Evolutionary conservation across 768 basidiomycete species (phyloP).

Genomic region (Boletus reticulatus): DNA sequence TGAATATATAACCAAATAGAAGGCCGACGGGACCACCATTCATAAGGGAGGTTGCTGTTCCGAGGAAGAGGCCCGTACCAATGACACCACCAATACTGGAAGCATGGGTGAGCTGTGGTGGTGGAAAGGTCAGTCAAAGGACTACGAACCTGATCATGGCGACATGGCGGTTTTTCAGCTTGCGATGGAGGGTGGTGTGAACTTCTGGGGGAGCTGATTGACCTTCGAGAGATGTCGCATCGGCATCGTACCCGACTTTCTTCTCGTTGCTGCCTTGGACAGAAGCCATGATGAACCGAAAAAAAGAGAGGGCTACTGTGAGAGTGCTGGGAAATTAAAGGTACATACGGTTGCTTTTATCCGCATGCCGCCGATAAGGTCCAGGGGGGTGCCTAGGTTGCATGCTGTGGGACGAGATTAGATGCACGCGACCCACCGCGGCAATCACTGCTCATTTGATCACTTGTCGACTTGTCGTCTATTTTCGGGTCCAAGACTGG

Average conservation of each 20-base stretch:
- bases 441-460: too few species aligned
- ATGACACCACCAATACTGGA: constrained; percentile 38
- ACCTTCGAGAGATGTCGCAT: constrained; percentile 8
- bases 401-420: background rate
- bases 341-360: background rate
- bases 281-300: background rate
- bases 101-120: background rate
- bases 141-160: constrained; percentile 35
- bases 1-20: constrained; percentile 39
- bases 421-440: background rate
- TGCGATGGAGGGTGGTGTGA: constrained; percentile 21
- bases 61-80: constrained; percentile 40
- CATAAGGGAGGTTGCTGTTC: constrained; percentile 33
- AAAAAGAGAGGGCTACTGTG: background rate
- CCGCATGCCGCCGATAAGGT: background rate
- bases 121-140: background rate
- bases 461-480: too few species aligned
- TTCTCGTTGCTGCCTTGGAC: background rate
- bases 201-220: background rate
- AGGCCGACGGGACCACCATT: constrained; percentile 49
- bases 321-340: background rate
- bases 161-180: constrained; percentile 34
- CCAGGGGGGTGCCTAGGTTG: background rate
- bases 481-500: too few species aligned
- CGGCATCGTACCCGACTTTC: background rate